Conservation (phyloP, 202 grass and related monocot species). For the Miscanthus sacchariflorus region DNA sequence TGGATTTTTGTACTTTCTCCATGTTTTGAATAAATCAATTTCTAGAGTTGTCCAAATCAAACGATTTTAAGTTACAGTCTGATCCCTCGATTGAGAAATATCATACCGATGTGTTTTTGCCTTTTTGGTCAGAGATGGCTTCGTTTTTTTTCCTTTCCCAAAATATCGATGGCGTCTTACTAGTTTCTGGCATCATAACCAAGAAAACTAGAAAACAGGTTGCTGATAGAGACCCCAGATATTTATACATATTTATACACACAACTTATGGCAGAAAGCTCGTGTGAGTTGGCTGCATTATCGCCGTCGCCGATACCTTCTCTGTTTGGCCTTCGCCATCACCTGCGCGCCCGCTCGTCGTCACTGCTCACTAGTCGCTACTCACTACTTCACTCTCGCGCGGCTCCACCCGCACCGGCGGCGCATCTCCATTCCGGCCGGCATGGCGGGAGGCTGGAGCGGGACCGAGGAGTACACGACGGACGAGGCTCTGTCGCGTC, state of each 20-base stretch:
- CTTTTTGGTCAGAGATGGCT: background rate
- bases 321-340: no score
- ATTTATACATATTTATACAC: no score
- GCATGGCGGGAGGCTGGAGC: constrained; percentile 46
- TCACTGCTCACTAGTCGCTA: background rate
- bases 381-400: background rate
- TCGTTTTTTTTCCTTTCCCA: background rate
- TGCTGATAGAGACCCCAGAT: background rate
- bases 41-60: no score
- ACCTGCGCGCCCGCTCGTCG: background rate
- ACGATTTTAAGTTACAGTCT: no score
- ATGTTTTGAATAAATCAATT: no score
- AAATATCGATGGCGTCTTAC: background rate
- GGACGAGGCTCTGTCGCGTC: constrained; percentile 58
- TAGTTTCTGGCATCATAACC: background rate
- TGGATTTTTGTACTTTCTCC: no score
- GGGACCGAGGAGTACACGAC: constrained; percentile 53
- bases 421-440: background rate
- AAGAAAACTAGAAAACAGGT: no score
- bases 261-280: no score
- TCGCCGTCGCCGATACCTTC: no score
- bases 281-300: no score
- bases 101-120: background rate
- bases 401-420: background rate
- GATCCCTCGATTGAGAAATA: no score